These are phyloP conservation scores for Linum trigynum DNA, from an alignment of 345 rosid species.

Conservation along the genomic window DNA sequence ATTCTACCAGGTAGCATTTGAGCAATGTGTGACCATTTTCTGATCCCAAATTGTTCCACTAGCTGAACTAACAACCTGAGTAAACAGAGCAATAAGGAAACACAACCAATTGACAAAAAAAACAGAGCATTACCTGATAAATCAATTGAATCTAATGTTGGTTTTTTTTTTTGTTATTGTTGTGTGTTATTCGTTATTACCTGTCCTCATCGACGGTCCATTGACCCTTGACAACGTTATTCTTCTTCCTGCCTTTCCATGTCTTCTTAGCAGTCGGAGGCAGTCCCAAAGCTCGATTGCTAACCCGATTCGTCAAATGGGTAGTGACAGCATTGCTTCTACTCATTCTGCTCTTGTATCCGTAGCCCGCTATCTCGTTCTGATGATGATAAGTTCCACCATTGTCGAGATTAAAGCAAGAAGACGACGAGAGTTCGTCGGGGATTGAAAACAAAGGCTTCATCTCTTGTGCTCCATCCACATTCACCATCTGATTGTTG, in stretches of 20 bases:
- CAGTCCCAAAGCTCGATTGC: constrained; percentile 25
- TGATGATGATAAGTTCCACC: constrained; percentile 18
- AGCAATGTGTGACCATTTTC: constrained; percentile 83
- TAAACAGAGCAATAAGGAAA: neutral
- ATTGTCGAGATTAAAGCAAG: constrained; percentile 14
- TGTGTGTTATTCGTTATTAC: constrained; percentile 26
- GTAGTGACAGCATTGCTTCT: neutral
- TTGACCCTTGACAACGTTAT: constrained; percentile 73
- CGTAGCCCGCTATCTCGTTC: constrained; percentile 14
- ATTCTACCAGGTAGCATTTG: constrained; percentile 72
- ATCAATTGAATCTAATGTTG: neutral
- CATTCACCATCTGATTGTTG: constrained; percentile 9
- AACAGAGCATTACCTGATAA: neutral
- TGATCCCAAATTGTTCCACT: constrained; percentile 57
- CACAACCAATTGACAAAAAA: neutral
- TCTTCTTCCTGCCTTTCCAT: constrained; percentile 43
- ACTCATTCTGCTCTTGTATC: constrained; percentile 17
- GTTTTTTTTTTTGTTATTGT: neutral
- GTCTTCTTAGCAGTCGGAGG: constrained; percentile 26
- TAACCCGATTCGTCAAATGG: neutral
- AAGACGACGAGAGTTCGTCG: constrained; percentile 41
- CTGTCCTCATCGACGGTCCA: constrained; percentile 90
- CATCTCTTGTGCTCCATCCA: constrained; percentile 22
- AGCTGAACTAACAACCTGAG: constrained; percentile 48
- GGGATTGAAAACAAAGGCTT: constrained; percentile 37